Conservation (phyloP, 1,139 yeast species). For the Geotrichum reessii region DNA sequence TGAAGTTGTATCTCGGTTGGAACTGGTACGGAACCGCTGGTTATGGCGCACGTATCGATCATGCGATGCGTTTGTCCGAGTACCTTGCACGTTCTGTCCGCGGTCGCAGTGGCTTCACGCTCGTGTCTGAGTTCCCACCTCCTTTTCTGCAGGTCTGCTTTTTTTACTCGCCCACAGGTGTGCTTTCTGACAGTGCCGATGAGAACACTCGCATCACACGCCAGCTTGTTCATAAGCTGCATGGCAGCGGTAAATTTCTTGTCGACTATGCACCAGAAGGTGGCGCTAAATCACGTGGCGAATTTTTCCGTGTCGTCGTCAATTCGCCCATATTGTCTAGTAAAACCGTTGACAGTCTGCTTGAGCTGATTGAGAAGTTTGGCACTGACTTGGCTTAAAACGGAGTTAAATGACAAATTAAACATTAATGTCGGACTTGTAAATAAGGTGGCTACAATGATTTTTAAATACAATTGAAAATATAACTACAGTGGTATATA, state of each 20-base stretch:
- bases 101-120: constrained; percentile 40
- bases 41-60: constrained; percentile 55
- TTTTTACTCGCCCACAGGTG: constrained; percentile 51
- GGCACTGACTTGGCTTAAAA: constrained; percentile 21
- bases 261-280: constrained; percentile 75
- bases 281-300: constrained; percentile 50
- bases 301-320: constrained; percentile 79
- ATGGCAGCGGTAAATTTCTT: constrained; percentile 57
- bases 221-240: constrained; percentile 56
- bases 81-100: constrained; percentile 50
- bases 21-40: constrained; percentile 63
- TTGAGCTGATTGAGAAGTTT: constrained; percentile 34
- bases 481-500: too few species aligned
- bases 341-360: constrained; percentile 40
- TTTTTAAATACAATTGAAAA: neutral
- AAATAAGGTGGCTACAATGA: neutral
- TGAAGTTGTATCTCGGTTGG: constrained; percentile 79
- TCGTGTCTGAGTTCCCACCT: constrained; percentile 55
- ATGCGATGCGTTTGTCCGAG: constrained; percentile 59
- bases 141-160: constrained; percentile 84
- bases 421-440: too few species aligned
- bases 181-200: constrained; percentile 24
- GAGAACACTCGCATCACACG: constrained; percentile 58
- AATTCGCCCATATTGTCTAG: constrained; percentile 58
- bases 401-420: neutral